Conservation (phyloP, 306 rosid genomes). For the Prunus persica region DNA sequence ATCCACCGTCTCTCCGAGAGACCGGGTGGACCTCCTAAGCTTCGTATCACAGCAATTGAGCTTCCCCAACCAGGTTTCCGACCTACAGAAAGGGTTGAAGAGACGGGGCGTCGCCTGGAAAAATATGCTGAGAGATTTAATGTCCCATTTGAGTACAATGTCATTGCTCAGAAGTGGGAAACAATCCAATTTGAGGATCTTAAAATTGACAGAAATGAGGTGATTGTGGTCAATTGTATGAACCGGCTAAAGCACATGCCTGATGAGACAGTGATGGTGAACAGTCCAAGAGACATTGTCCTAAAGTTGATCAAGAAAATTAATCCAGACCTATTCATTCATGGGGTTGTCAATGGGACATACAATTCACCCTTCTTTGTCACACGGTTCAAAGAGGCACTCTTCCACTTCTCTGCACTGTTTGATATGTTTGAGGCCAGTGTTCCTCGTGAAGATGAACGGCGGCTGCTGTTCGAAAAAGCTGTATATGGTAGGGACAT, state of each 20-base stretch:
- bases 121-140: slow-evolving; percentile 36
- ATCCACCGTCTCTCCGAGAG: slow-evolving; percentile 34
- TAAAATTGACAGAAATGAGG: slow-evolving; percentile 18
- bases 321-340: slow-evolving; percentile 27
- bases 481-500: slow-evolving; percentile 20
- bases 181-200: slow-evolving; percentile 19
- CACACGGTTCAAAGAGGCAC: slow-evolving; percentile 26
- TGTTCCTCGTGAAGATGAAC: slow-evolving; percentile 12
- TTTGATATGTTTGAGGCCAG: slow-evolving; percentile 27
- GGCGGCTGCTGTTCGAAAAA: slow-evolving; percentile 24
- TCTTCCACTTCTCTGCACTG: slow-evolving; percentile 15
- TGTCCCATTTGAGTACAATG: slow-evolving; percentile 39
- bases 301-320: slow-evolving; percentile 23
- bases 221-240: slow-evolving; percentile 25
- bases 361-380: slow-evolving; percentile 26
- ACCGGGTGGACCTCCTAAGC: slow-evolving; percentile 38
- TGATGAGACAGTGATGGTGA: slow-evolving; percentile 19
- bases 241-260: slow-evolving; percentile 16
- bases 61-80: slow-evolving; percentile 44
- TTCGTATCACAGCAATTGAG: slow-evolving; percentile 44
- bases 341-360: slow-evolving; percentile 31
- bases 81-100: slow-evolving; percentile 32
- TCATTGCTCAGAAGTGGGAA: slow-evolving; percentile 41
- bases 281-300: slow-evolving; percentile 29
- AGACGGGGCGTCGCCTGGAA: slow-evolving; percentile 31